Percentiles rank a stretch among this genome's conserved stretches.
phyloP scores from a whole-genome alignment of 192 early-diverging fungal genomes.

The Lobosporangium transversale region DNA sequence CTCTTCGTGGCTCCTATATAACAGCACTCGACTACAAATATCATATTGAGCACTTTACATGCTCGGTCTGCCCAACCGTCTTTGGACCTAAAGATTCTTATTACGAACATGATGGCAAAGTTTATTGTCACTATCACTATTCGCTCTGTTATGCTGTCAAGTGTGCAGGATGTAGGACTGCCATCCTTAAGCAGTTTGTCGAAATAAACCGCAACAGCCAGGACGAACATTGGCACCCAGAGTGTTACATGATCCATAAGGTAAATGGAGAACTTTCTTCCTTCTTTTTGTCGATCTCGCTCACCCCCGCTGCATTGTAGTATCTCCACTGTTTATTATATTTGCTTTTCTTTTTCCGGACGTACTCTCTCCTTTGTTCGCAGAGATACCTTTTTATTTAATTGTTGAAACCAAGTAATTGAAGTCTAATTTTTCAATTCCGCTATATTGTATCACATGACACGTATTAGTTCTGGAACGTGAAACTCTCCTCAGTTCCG shows the following conservation, averaged over 20 bases:
- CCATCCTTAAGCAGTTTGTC: conserved; percentile 96
- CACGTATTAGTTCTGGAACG: conserved; percentile 75
- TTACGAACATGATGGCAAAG: conserved; percentile 92
- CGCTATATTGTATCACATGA: no score
- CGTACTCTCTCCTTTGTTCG: neutral
- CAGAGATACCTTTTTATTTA: neutral
- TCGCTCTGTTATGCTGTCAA: conserved; percentile 88
- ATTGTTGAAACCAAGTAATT: no score
- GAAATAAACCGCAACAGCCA: conserved; percentile 84
- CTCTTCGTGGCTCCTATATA: conserved; percentile 91
- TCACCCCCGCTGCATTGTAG: neutral
- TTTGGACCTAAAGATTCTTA: conserved; percentile 97
- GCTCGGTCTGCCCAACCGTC: conserved; percentile 87
- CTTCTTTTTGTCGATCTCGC: no score
- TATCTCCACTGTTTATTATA: neutral
- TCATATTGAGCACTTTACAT: conserved; percentile 98
- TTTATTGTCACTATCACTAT: conserved; percentile 97
- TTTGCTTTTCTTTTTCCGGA: neutral
- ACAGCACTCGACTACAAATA: conserved; percentile 93
- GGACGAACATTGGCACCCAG: conserved; percentile 97
- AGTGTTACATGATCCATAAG: conserved; percentile 99
- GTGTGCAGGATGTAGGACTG: conserved; percentile 96
- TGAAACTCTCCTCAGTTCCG: conserved; percentile 57
- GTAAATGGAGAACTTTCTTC: conserved; percentile 46
- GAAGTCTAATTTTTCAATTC: no score